phyloP scores from a whole-genome alignment of 2,329 filamentous ascomycete species.

The Parastagonospora nodorum region DNA sequence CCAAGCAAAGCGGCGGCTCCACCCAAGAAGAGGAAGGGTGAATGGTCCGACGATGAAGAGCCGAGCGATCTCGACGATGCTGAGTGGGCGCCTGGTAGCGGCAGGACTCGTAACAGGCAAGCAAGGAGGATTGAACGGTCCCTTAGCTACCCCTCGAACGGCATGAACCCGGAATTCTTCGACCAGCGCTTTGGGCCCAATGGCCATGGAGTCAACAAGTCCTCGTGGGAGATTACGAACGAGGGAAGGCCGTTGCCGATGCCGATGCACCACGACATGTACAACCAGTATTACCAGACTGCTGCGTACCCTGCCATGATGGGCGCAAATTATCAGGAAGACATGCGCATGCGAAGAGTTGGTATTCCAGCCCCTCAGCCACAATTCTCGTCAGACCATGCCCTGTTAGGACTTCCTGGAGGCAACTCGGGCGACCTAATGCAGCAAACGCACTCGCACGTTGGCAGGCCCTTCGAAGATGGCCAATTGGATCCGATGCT shows the following conservation, averaged over 20 bases:
- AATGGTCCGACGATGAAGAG: constrained; percentile 45
- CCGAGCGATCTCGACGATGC: constrained; percentile 50
- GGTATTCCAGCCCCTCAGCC: constrained; percentile 32
- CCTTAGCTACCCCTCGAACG: constrained; percentile 32
- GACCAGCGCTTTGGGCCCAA: constrained; percentile 36
- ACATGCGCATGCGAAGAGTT: constrained; percentile 51
- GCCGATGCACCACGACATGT: constrained; percentile 48
- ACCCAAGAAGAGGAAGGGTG: constrained; percentile 55
- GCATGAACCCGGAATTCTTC: constrained; percentile 30
- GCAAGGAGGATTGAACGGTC: constrained; percentile 30
- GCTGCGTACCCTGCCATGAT: constrained; percentile 50
- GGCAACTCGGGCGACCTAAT: constrained; percentile 47
- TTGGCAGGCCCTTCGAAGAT: constrained; percentile 41
- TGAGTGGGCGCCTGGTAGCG: constrained; percentile 43
- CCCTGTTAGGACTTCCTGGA: constrained; percentile 46
- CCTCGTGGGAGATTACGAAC: constrained; percentile 59
- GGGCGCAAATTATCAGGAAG: constrained; percentile 31
- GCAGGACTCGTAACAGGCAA: constrained; percentile 25
- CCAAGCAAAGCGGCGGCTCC: constrained; percentile 69
- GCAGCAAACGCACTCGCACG: constrained; percentile 36
- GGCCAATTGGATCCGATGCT: constrained; percentile 50
- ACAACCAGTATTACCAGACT: constrained; percentile 59
- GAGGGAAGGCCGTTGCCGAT: constrained; percentile 56
- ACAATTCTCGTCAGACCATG: constrained; percentile 39
- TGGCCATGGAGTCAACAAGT: constrained; percentile 47